Evolutionary conservation across 768 basidiomycete genomes (phyloP), one percentile per base, ranked within the genome.

Genomic region (Fibroporia radiculosa): DNA sequence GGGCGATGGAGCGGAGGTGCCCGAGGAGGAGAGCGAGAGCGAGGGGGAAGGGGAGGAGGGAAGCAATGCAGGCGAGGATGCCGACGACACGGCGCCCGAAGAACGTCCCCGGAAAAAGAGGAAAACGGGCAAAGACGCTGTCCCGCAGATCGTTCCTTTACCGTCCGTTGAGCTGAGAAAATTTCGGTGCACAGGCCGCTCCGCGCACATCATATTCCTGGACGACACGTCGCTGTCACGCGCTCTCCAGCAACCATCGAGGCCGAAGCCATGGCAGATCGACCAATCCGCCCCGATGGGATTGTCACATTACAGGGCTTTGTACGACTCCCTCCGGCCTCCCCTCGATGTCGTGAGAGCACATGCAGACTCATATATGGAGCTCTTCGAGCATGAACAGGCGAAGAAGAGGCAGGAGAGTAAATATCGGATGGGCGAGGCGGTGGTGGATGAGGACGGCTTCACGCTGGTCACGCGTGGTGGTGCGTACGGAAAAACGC

Each of bases 391-490:
- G 56, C 79, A 80, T 58, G 74, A 83, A 47, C 66, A 75, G 31
- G 75, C 77, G 23, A 78, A 77, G 62, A 66, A 66, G 50, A 80
- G 72, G 58, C 77, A 75, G 51, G 72, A 74, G 57, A 76, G 78
- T 19, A 72, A 77, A 58, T 88, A 85, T 57, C 73, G 68, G 53
- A 88, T 89, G 59, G 88, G 89, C 18, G 90, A 91, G 56, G 90
- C 86, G 5, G 72, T 95, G 45, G 86, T 95, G 33, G 93, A 97
- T 60, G 91, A 87, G 48, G 93, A 97, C 49, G 93, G 93, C 2
- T 97, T 95, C 62, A 95, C 91, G 10, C 76, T 97, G 11, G 93
- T 97, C 27, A 87, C 84, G n/a, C 74, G 93, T 28, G 89, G 91
- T 4, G 93, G 93, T 11, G 83, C 84, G 18, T 93, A 93, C 55